Conservation (phyloP, 352 stramenopile genomes). For the Pythium dissotocum region DNA sequence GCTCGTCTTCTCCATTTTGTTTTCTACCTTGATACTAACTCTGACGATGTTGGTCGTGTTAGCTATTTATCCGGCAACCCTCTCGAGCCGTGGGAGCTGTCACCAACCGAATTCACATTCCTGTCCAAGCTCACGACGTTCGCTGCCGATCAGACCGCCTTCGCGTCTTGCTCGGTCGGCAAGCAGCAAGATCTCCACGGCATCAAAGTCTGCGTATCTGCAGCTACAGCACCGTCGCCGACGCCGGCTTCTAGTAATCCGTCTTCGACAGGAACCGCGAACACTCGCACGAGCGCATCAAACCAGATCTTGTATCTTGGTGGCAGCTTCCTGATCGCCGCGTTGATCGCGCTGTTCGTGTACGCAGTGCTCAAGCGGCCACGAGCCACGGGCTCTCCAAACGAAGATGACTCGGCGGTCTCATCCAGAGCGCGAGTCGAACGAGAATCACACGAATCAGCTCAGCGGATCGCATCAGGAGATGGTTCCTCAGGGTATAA, state of each 20-base stretch:
- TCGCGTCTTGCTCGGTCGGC: slow-evolving; percentile 37
- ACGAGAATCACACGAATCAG: background rate
- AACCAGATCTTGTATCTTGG: slow-evolving; percentile 39
- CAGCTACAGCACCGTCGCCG: background rate
- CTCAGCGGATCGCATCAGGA: background rate
- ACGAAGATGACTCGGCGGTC: background rate
- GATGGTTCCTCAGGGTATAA: background rate
- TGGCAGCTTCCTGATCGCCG: slow-evolving; percentile 38
- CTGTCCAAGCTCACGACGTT: slow-evolving; percentile 34
- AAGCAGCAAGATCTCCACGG: slow-evolving; percentile 32
- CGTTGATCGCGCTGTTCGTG: slow-evolving; percentile 30
- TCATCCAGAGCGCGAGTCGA: background rate
- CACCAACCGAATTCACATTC: slow-evolving; percentile 32
- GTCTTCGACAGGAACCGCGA: background rate
- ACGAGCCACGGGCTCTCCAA: background rate
- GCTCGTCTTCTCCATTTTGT: background rate
- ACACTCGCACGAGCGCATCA: slow-evolving; percentile 2
- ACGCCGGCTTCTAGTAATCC: background rate
- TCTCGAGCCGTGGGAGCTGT: slow-evolving; percentile 33
- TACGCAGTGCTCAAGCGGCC: slow-evolving; percentile 24
- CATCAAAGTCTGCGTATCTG: slow-evolving; percentile 34
- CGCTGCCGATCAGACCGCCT: slow-evolving; percentile 40
- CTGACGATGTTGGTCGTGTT: background rate
- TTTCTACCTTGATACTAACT: background rate
- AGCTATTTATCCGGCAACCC: slow-evolving; percentile 40